Evolutionary conservation across 2,329 filamentous ascomycete species (phyloP).

Genomic region (Colletotrichum phormii): DNA sequence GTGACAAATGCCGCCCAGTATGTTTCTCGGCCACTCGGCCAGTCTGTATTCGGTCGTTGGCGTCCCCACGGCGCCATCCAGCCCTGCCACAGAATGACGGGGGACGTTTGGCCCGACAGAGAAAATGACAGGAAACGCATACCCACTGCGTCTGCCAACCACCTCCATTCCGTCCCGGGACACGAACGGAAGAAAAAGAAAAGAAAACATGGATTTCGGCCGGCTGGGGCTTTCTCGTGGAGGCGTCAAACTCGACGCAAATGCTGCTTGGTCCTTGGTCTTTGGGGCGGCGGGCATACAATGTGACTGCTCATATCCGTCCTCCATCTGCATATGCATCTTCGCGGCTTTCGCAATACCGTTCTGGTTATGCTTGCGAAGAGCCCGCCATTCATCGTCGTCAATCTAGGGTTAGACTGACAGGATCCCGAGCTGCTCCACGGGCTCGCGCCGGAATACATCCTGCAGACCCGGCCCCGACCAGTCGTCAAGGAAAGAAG

Average conservation of each 20-base stretch:
- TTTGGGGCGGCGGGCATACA: not conserved
- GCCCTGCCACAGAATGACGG: conserved; percentile 12
- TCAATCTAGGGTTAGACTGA: not conserved
- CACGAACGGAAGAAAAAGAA: conserved; percentile 9
- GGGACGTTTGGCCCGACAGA: not conserved
- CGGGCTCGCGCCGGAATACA: not conserved
- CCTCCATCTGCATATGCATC: conserved; percentile 6
- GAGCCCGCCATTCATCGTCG: not conserved
- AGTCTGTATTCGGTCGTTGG: not conserved
- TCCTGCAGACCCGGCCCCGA: not conserved
- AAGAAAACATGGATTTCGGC: not conserved
- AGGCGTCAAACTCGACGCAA: not conserved
- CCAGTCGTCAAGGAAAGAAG: not conserved
- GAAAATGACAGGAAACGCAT: conserved; percentile 22
- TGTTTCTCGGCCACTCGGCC: not conserved
- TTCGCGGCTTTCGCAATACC: conserved; percentile 4
- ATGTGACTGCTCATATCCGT: conserved; percentile 18
- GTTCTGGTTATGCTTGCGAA: conserved; percentile 21
- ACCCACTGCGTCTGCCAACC: conserved; percentile 1
- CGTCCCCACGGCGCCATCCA: not conserved
- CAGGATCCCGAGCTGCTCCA: not conserved
- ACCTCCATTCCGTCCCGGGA: conserved; percentile 4
- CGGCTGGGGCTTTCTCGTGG: not conserved
- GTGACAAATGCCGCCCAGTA: not conserved
- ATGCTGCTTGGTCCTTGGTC: not conserved